Percentiles rank a stretch among this genome's conserved stretches.
Conservation (phyloP, 2,329 filamentous ascomycete species). For the Stromatinia cepivora region DNA sequence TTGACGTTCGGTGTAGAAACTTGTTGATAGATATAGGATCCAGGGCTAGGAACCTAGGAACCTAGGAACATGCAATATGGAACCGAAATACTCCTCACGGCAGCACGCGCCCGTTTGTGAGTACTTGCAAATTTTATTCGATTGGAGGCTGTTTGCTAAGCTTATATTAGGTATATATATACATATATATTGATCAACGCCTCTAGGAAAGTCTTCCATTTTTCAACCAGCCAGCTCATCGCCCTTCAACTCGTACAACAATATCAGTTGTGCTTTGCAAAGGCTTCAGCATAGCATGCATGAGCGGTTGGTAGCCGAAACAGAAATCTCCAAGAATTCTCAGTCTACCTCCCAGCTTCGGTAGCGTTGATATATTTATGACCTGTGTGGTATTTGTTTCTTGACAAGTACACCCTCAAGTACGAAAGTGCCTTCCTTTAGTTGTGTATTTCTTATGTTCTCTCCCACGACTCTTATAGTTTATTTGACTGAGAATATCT, state of each 20-base stretch:
- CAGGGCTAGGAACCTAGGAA: not conserved
- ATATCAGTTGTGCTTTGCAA: not conserved
- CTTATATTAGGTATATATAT: not conserved
- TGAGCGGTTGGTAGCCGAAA: not conserved
- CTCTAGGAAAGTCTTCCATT: not conserved
- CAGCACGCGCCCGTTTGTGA: conserved; percentile 1
- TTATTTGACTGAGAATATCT: not conserved
- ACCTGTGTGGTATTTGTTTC: not conserved
- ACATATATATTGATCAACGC: not conserved
- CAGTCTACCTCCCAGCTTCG: not conserved
- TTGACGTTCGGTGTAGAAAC: not conserved
- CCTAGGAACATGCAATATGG: not conserved
- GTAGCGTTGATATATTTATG: not conserved
- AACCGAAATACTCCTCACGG: not conserved
- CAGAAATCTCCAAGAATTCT: not conserved
- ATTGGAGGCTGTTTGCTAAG: not conserved
- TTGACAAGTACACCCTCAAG: not conserved
- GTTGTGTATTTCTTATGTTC: not conserved
- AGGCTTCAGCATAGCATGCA: not conserved
- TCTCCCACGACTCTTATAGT: not conserved
- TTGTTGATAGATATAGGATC: not conserved
- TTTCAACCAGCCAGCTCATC: not conserved
- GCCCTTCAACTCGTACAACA: not conserved
- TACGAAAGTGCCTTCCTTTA: conserved; percentile 1
- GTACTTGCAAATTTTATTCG: not conserved